phyloP scores from a whole-genome alignment of 495 filamentous ascomycete species.

The Lepidopterella palustris region DNA sequence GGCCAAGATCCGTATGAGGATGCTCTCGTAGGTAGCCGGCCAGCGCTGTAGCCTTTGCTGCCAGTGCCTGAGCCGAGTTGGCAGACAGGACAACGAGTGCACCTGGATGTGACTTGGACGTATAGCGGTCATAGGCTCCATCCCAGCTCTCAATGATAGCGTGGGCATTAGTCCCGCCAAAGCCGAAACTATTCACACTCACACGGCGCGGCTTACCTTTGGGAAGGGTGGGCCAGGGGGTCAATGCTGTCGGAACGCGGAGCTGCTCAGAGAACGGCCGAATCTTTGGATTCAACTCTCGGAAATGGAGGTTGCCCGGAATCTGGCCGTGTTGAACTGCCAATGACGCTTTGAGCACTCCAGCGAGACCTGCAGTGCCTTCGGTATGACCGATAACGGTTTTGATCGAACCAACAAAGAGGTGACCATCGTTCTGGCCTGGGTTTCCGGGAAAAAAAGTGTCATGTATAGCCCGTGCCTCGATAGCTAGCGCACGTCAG shows the following conservation, averaged over 20 bases:
- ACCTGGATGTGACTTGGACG: not conserved
- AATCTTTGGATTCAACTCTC: conserved; percentile 18
- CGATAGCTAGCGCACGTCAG: no score
- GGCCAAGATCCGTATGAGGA: not conserved
- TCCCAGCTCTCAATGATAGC: conserved; percentile 7
- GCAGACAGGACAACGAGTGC: not conserved
- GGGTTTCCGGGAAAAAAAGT: no score
- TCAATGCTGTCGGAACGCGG: conserved; percentile 2
- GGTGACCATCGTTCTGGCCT: conserved; percentile 40
- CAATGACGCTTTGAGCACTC: conserved; percentile 31
- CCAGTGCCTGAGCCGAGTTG: not conserved
- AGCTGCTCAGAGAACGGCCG: conserved; percentile 9
- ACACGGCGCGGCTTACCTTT: not conserved
- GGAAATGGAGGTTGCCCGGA: conserved; percentile 16
- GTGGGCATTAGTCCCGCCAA: conserved; percentile 20
- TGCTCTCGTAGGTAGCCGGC: not conserved
- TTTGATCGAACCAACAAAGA: conserved; percentile 31
- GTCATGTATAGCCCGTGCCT: no score
- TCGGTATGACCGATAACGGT: conserved; percentile 38
- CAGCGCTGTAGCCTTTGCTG: not conserved
- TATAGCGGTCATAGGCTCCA: not conserved
- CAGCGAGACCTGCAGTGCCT: conserved; percentile 28
- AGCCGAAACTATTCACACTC: conserved; percentile 20
- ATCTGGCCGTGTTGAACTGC: conserved; percentile 28
- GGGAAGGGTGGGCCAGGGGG: conserved; percentile 16